Evolutionary conservation across 495 filamentous ascomycete species (phyloP).

Genomic region (Cladorrhinum samala): DNA sequence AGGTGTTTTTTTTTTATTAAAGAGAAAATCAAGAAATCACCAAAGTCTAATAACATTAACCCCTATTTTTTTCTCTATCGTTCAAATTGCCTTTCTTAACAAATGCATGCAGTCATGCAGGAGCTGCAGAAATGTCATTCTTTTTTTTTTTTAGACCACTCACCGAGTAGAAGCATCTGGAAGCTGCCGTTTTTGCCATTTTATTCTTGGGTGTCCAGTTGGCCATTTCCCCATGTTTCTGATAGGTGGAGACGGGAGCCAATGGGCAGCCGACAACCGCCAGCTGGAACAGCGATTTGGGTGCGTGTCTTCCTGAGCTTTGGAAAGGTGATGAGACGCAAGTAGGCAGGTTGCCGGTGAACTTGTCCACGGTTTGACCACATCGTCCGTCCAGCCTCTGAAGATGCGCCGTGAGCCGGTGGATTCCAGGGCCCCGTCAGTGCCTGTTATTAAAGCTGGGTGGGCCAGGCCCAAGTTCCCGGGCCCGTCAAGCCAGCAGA

Average conservation of each 20-base stretch:
- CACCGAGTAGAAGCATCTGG: slow-evolving; percentile 10
- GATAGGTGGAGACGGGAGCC: neutral
- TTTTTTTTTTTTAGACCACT: too few relatives aligned
- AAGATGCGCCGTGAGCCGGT: neutral
- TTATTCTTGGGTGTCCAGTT: neutral
- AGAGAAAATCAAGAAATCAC: neutral
- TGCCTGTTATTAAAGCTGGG: neutral
- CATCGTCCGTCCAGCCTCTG: neutral
- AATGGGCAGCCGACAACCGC: neutral
- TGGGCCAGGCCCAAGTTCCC: slow-evolving; percentile 1
- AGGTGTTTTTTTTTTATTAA: neutral
- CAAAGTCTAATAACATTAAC: neutral
- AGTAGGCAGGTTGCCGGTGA: neutral
- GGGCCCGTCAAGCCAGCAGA: neutral
- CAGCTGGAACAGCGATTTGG: neutral
- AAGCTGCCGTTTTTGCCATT: slow-evolving; percentile 3
- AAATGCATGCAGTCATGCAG: neutral
- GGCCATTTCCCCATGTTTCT: neutral
- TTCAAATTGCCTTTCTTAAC: neutral
- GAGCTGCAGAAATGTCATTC: slow-evolving; percentile 7
- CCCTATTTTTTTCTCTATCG: slow-evolving; percentile 1
- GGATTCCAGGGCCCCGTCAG: neutral
- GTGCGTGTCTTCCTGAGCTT: neutral
- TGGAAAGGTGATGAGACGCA: neutral
- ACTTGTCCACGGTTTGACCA: neutral